Percentiles rank a stretch among this genome's conserved stretches.
These are phyloP conservation scores for Myriosclerotinia scirpicola DNA, from an alignment of 2,329 filamentous ascomycete species.

Conservation along the genomic window DNA sequence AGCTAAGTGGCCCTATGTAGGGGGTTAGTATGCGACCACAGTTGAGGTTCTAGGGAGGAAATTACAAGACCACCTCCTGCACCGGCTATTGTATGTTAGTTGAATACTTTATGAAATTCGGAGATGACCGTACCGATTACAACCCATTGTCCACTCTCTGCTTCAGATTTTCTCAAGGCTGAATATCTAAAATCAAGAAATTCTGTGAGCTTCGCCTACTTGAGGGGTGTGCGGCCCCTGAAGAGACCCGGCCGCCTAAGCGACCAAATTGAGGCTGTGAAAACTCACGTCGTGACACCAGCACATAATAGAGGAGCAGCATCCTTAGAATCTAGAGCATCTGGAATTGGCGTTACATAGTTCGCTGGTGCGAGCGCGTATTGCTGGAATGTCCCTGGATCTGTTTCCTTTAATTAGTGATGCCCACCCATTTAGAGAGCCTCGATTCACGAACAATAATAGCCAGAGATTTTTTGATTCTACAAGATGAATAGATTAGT, in stretches of 20 bases:
- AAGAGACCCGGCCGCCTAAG: slow-evolving; percentile 22
- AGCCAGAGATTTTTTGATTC: slow-evolving; percentile 61
- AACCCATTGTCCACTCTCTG: slow-evolving; percentile 45
- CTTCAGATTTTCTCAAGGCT: slow-evolving; percentile 60
- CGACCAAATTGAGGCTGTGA: slow-evolving; percentile 28
- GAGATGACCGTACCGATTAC: slow-evolving; percentile 36
- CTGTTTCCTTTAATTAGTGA: slow-evolving; percentile 25
- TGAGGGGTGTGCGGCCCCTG: slow-evolving; percentile 25
- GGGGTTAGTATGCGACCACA: slow-evolving; percentile 12
- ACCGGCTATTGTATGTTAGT: slow-evolving; percentile 44
- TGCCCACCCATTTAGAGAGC: slow-evolving; percentile 1
- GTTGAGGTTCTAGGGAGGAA: neutral
- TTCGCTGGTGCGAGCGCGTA: slow-evolving; percentile 63
- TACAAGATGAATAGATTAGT: slow-evolving; percentile 27
- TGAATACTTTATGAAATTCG: slow-evolving; percentile 23
- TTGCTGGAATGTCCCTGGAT: slow-evolving; percentile 70
- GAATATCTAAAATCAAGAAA: slow-evolving; percentile 48
- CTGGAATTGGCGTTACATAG: slow-evolving; percentile 70
- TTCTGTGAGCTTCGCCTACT: slow-evolving; percentile 34
- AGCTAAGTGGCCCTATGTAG: slow-evolving; percentile 54
- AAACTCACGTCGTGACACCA: slow-evolving; percentile 56
- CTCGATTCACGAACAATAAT: slow-evolving; percentile 50
- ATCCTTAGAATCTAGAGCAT: slow-evolving; percentile 55
- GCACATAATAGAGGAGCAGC: slow-evolving; percentile 69
- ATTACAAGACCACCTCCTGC: slow-evolving; percentile 58